Conservation (phyloP, 2,329 filamentous ascomycete genomes). For the Diaporthe ilicicola region DNA sequence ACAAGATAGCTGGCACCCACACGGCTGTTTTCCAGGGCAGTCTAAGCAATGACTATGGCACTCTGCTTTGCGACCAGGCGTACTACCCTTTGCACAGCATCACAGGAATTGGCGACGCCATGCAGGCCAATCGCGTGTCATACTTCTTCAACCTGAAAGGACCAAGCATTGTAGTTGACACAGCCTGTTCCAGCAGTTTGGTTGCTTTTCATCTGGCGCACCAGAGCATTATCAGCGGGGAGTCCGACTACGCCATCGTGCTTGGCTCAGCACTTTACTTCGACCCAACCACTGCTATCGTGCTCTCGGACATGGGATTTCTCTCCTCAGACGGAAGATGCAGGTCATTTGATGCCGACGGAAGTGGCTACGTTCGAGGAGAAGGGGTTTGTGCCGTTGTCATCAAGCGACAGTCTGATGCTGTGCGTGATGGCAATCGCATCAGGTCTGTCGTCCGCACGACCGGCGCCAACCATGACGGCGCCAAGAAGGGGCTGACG, state of each 20-base stretch:
- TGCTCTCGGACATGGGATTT: constrained; percentile 47
- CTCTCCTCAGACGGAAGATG: constrained; percentile 48
- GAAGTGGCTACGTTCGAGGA: constrained; percentile 60
- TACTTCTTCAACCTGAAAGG: constrained; percentile 53
- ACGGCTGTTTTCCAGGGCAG: constrained; percentile 44
- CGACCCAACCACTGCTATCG: constrained; percentile 44
- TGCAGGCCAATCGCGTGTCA: constrained; percentile 51
- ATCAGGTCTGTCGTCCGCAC: constrained; percentile 46
- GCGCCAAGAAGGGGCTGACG: constrained; percentile 47
- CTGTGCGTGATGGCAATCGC: constrained; percentile 51
- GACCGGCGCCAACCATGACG: constrained; percentile 49
- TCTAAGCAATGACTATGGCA: constrained; percentile 36
- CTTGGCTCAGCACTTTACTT: constrained; percentile 46
- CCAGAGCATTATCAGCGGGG: constrained; percentile 42
- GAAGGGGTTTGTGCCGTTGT: constrained; percentile 54
- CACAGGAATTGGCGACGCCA: constrained; percentile 46
- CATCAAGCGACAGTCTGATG: constrained; percentile 53
- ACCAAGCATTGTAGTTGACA: constrained; percentile 53
- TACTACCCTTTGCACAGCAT: background rate
- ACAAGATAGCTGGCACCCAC: constrained; percentile 40
- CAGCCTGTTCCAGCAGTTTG: constrained; percentile 53
- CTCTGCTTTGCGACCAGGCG: constrained; percentile 6
- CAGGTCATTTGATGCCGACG: constrained; percentile 53
- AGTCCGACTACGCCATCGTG: constrained; percentile 44
- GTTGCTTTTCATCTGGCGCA: constrained; percentile 51